Evolutionary conservation across 345 rosid species (phyloP).

Genomic region (Camelina neglecta): DNA sequence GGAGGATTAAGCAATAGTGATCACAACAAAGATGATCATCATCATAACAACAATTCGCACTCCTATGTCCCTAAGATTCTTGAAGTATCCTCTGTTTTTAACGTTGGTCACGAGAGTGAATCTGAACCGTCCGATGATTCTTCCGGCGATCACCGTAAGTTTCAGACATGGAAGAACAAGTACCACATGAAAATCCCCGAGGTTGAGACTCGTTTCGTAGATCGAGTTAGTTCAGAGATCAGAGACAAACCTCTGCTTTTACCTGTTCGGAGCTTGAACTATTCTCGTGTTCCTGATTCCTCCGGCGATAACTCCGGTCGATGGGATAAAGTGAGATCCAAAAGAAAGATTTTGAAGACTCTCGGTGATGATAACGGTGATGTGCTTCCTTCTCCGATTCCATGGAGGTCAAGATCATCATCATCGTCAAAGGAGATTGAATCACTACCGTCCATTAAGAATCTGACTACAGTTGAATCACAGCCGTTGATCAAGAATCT

Average conservation of each 20-base stretch:
- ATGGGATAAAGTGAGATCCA: conserved; percentile 44
- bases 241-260: conserved; percentile 75
- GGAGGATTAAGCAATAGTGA: conserved; percentile 46
- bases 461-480: not conserved
- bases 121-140: conserved; percentile 46
- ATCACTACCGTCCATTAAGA: conserved; percentile 26
- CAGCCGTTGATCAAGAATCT: conserved; percentile 45
- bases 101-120: conserved; percentile 56
- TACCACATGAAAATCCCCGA: conserved; percentile 65
- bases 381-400: conserved; percentile 95
- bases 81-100: conserved; percentile 87
- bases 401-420: conserved; percentile 86
- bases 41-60: conserved; percentile 60
- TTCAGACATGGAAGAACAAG: conserved; percentile 81
- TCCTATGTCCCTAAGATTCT: conserved; percentile 74
- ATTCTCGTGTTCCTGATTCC: conserved; percentile 50
- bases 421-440: conserved; percentile 35
- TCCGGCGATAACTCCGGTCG: conserved; percentile 31
- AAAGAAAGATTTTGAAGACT: conserved; percentile 46
- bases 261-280: conserved; percentile 85
- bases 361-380: conserved; percentile 51
- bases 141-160: conserved; percentile 43
- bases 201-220: conserved; percentile 49
- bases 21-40: conserved; percentile 37
- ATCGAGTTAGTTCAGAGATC: conserved; percentile 41